Evolutionary conservation across 306 rosid genomes (phyloP).

Genomic region (Pachyrhizus erosus): DNA sequence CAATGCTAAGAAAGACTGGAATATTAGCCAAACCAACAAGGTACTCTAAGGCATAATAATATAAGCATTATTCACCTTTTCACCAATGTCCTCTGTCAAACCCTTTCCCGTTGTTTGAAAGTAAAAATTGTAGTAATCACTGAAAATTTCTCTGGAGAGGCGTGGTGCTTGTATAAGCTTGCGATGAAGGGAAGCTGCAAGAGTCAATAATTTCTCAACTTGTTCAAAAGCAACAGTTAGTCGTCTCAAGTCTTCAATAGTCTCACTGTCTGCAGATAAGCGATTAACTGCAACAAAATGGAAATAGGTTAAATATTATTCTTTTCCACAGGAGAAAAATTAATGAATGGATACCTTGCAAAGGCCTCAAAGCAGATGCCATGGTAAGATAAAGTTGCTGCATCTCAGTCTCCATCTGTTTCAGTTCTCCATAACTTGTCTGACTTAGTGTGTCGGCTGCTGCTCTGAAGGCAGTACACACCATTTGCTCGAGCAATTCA

Average conservation of each 20-base stretch:
- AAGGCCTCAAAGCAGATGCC: conserved; percentile 70
- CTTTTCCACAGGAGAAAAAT: conserved; percentile 15
- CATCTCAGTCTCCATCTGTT: conserved; percentile 75
- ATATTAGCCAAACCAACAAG: conserved; percentile 4
- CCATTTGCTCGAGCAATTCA: conserved; percentile 93
- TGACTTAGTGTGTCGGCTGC: conserved; percentile 74
- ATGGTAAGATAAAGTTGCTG: conserved; percentile 82
- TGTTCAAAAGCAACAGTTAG: conserved; percentile 75
- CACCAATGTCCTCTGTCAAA: conserved; percentile 47
- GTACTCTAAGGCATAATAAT: conserved; percentile 8
- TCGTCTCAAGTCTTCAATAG: conserved; percentile 69
- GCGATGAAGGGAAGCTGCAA: conserved; percentile 92
- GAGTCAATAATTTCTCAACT: conserved; percentile 74
- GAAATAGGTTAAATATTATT: conserved; percentile 25
- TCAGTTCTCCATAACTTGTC: conserved; percentile 81
- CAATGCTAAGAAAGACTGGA: conserved; percentile 23
- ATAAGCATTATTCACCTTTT: conserved; percentile 61
- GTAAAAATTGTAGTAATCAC: conserved; percentile 68
- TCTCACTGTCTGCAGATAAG: conserved; percentile 73
- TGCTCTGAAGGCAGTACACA: conserved; percentile 87
- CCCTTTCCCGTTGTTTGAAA: conserved; percentile 70
- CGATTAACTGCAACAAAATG: conserved; percentile 66
- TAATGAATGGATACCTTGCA: conserved; percentile 64
- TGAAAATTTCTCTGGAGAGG: conserved; percentile 78
- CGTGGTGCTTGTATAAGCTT: conserved; percentile 80